Evolutionary conservation across 176 grass and related monocot species (phyloP).

Genomic region (Luzula sylvatica): DNA sequence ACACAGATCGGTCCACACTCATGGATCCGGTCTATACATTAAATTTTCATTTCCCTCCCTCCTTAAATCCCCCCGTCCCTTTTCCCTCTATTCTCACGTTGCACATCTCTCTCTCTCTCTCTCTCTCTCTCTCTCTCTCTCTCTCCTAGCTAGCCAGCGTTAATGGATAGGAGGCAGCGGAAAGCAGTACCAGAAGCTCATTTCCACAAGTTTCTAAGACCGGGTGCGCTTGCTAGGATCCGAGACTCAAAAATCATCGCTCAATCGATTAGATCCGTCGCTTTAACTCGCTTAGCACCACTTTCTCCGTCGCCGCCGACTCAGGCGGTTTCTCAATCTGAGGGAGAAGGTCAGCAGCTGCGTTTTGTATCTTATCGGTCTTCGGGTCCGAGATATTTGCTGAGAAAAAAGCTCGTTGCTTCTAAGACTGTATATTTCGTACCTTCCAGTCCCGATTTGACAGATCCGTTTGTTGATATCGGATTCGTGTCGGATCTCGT

Average conservation of each 20-base stretch:
- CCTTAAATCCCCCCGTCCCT: conserved; percentile 19
- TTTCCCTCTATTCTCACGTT: conserved; percentile 15
- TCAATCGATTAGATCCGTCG: conserved; percentile 44
- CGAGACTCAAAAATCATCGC: conserved; percentile 64
- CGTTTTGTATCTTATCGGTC: conserved; percentile 25
- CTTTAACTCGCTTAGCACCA: background rate
- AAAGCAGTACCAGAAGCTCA: conserved; percentile 21
- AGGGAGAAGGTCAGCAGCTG: conserved; percentile 10
- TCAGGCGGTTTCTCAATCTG: background rate
- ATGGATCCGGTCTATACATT: background rate
- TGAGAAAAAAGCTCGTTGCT: conserved; percentile 74
- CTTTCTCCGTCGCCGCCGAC: conserved; percentile 5
- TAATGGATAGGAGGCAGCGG: conserved; percentile 33
- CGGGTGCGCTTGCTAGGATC: conserved; percentile 59
- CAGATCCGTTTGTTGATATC: conserved; percentile 20
- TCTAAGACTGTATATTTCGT: conserved; percentile 36
- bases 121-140: background rate
- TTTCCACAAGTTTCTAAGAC: conserved; percentile 60
- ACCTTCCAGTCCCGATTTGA: conserved; percentile 23
- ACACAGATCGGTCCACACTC: background rate
- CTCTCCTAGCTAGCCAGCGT: background rate
- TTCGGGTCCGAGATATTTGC: conserved; percentile 34
- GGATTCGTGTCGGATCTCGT: conserved; percentile 23
- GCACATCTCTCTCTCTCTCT: conserved; percentile 22
- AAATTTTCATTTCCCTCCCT: background rate